Evolutionary conservation across 805 yeast species (phyloP).

Genomic region (Zygotorulaspora danielsina): DNA sequence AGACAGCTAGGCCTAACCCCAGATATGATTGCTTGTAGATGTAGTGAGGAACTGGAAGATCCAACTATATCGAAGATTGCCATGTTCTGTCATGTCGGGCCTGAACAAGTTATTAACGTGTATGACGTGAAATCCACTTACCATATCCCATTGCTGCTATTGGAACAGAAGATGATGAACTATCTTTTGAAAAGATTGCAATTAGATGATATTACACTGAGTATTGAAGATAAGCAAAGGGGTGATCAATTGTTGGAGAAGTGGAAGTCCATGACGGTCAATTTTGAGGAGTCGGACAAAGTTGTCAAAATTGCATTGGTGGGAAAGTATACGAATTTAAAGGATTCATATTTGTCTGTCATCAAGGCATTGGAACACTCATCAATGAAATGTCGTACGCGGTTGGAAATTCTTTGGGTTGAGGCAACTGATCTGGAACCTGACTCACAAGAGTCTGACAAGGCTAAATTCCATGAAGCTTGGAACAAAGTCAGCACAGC

Average conservation of each 20-base stretch:
- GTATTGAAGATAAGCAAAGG: constrained; percentile 48
- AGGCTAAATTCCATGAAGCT: constrained; percentile 84
- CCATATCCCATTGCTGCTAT: constrained; percentile 89
- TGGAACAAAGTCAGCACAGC: constrained; percentile 93
- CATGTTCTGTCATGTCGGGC: constrained; percentile 98
- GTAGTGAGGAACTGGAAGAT: constrained; percentile 73
- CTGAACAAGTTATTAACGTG: constrained; percentile 95
- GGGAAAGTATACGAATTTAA: constrained; percentile 93
- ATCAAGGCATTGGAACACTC: constrained; percentile 94
- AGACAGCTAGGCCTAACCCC: constrained; percentile 93
- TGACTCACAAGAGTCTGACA: constrained; percentile 55
- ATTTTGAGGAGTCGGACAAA: constrained; percentile 78
- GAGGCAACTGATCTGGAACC: constrained; percentile 89
- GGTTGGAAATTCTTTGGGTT: constrained; percentile 89
- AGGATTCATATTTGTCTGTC: constrained; percentile 92
- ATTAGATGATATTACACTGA: constrained; percentile 46
- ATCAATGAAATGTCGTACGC: constrained; percentile 82
- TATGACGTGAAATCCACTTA: constrained; percentile 96
- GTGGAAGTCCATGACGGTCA: constrained; percentile 77
- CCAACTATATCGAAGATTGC: constrained; percentile 94
- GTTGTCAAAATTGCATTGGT: constrained; percentile 92
- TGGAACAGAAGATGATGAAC: constrained; percentile 78
- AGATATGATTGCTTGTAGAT: constrained; percentile 97
- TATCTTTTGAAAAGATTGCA: constrained; percentile 66
- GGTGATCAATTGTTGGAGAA: constrained; percentile 68